Percentiles rank a stretch among this genome's conserved stretches.
Evolutionary conservation across 1,284 basidiomycete species (phyloP).

Genomic region (Takashimella tepidaria): DNA sequence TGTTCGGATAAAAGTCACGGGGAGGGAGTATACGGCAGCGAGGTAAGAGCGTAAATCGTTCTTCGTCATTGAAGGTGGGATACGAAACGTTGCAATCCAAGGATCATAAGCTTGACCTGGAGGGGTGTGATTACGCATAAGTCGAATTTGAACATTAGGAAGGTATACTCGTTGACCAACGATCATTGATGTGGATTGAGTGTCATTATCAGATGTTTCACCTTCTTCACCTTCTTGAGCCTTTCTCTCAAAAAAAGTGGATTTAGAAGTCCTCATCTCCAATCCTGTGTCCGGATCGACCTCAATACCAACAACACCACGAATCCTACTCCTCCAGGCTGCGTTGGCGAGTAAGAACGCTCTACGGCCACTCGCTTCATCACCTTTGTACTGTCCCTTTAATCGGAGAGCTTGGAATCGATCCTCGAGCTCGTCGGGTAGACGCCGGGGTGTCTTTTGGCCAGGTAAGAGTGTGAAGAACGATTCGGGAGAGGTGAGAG

Average conservation of each 20-base stretch:
- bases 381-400: conserved; percentile 24
- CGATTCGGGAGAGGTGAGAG: conserved; percentile 18
- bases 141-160: conserved; percentile 75
- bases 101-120: conserved; percentile 80
- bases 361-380: conserved; percentile 29
- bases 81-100: conserved; percentile 88
- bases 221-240: background rate
- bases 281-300: conserved; percentile 1
- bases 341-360: conserved; percentile 32
- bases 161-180: conserved; percentile 80
- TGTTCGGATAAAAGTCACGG: conserved; percentile 88
- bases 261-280: background rate
- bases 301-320: conserved; percentile 25
- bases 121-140: conserved; percentile 78
- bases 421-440: conserved; percentile 34
- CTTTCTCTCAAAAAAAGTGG: background rate
- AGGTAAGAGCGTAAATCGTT: conserved; percentile 86
- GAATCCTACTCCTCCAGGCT: conserved; percentile 35
- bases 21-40: conserved; percentile 72
- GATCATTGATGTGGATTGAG: conserved; percentile 46
- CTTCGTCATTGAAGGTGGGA: conserved; percentile 77
- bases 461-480: conserved; percentile 9
- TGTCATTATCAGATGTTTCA: background rate
- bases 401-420: conserved; percentile 34
- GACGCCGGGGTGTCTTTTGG: conserved; percentile 13